These are phyloP conservation scores for Ciborinia camelliae DNA, from an alignment of 2,329 filamentous ascomycete genomes.

Conservation along the genomic window DNA sequence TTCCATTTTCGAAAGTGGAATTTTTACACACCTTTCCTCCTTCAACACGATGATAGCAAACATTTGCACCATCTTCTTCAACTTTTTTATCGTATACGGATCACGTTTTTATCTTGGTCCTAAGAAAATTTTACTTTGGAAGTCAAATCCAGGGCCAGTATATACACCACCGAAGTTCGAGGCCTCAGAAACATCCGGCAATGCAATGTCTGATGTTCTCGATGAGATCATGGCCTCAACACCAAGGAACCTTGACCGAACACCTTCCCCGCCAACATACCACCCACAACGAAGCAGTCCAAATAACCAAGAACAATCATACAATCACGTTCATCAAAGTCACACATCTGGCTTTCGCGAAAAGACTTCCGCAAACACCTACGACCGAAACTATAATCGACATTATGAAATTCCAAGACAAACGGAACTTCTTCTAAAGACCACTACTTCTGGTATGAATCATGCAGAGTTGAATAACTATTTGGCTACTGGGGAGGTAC, in stretches of 20 bases:
- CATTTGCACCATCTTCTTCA: conserved; percentile 50
- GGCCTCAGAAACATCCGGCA: conserved; percentile 36
- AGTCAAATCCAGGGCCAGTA: conserved; percentile 30
- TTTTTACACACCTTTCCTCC: conserved; percentile 26
- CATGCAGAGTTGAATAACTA: conserved; percentile 19
- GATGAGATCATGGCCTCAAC: conserved; percentile 19
- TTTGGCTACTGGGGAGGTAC: conserved; percentile 18
- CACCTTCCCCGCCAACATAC: conserved; percentile 4
- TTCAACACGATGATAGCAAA: conserved; percentile 44
- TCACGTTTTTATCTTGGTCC: conserved; percentile 27
- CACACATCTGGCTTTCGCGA: neutral
- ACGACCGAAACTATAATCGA: neutral
- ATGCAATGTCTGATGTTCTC: conserved; percentile 44
- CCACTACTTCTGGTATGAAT: conserved; percentile 16
- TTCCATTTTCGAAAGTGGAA: conserved; percentile 27
- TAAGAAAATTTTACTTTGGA: conserved; percentile 50
- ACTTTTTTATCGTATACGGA: conserved; percentile 10
- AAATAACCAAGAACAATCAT: neutral
- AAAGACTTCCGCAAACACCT: neutral
- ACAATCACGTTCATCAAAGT: neutral
- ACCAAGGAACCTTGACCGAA: neutral
- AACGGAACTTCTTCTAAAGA: conserved; percentile 27
- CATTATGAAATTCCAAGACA: neutral
- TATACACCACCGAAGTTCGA: conserved; percentile 28
- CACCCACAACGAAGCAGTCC: neutral